These are phyloP conservation scores for Euclidium syriacum DNA, from an alignment of 345 rosid genomes.

Conservation along the genomic window DNA sequence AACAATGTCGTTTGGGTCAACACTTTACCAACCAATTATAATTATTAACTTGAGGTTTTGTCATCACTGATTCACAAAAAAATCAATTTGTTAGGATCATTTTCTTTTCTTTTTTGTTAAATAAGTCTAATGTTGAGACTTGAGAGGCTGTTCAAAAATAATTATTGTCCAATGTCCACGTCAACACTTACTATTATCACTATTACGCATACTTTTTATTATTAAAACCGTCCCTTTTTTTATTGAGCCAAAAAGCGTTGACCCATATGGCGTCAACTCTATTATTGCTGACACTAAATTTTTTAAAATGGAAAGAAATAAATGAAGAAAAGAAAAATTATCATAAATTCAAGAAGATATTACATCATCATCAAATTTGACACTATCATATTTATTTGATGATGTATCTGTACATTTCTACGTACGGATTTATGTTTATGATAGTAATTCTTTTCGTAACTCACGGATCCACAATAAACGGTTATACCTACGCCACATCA, in stretches of 20 bases:
- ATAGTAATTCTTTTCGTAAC: too few relatives aligned
- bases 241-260: slow-evolving; percentile 22
- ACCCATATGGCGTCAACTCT: neutral
- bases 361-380: neutral
- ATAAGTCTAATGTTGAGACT: neutral
- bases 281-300: neutral
- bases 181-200: too few relatives aligned
- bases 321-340: neutral
- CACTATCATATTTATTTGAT: too few relatives aligned
- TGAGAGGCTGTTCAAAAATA: neutral
- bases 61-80: neutral
- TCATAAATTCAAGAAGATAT: too few relatives aligned
- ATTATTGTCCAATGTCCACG: neutral
- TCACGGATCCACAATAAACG: too few relatives aligned
- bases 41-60: neutral
- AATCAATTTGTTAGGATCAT: neutral
- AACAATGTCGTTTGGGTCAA: neutral
- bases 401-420: too few relatives aligned
- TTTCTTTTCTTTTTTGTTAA: neutral
- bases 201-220: too few relatives aligned
- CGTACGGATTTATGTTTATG: too few relatives aligned
- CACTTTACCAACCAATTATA: neutral
- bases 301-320: neutral
- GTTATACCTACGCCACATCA: too few relatives aligned
- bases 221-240: too few relatives aligned